phyloP scores from a whole-genome alignment of 1,284 basidiomycete genomes.

The Trametes sp. region DNA sequence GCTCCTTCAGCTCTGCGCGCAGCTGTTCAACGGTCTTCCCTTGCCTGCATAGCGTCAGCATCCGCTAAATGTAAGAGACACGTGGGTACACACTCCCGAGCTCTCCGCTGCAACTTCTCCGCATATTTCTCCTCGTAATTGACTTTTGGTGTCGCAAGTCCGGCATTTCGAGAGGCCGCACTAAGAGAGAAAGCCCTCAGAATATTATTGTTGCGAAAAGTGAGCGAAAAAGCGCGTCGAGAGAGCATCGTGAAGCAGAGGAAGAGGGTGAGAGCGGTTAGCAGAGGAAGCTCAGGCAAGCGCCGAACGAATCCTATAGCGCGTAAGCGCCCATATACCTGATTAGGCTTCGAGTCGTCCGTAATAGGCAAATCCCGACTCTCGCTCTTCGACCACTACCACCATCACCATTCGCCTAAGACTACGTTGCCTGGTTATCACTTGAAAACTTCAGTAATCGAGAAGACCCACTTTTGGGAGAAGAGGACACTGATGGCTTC shows the following conservation, averaged over 20 bases:
- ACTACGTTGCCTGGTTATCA: not conserved
- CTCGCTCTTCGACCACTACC: conserved; percentile 5
- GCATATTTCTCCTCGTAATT: conserved; percentile 52
- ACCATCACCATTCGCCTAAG: not conserved
- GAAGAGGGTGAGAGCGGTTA: not conserved
- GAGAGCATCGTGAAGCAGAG: conserved; percentile 18
- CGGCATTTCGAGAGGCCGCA: conserved; percentile 17
- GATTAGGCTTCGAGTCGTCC: not conserved
- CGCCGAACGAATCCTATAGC: not conserved
- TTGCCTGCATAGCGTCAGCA: conserved; percentile 25
- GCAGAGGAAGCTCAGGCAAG: not conserved
- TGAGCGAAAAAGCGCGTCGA: conserved; percentile 11
- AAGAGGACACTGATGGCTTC: not conserved
- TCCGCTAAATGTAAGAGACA: not conserved
- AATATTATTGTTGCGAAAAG: not conserved
- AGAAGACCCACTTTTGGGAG: no score
- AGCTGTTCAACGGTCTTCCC: conserved; percentile 42
- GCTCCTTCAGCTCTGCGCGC: conserved; percentile 39
- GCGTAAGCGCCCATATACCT: not conserved
- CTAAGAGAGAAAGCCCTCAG: conserved; percentile 15
- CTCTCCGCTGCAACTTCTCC: conserved; percentile 53
- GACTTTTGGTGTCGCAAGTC: conserved; percentile 22
- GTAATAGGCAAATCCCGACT: conserved; percentile 22
- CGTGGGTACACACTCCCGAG: conserved; percentile 51
- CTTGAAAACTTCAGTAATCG: no score